phyloP scores from a whole-genome alignment of 352 stramenopile species.

The Globisporangium nunn region DNA sequence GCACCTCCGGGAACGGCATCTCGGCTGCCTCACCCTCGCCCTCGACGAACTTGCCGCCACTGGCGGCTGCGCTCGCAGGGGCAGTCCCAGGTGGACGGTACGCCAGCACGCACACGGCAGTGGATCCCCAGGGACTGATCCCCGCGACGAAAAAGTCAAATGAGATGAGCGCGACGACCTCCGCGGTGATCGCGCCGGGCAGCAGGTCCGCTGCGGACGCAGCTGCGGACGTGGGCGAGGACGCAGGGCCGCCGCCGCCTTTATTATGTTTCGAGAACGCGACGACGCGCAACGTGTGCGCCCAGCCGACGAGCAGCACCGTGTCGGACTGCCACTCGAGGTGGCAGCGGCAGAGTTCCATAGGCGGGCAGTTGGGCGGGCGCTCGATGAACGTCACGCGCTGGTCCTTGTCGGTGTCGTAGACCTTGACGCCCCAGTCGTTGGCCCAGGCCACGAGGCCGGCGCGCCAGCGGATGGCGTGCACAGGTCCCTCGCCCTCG shows the following conservation, averaged over 20 bases:
- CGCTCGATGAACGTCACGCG: conserved; percentile 81
- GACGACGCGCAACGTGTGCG: conserved; percentile 68
- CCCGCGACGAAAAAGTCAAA: conserved; percentile 84
- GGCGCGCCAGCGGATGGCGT: conserved; percentile 75
- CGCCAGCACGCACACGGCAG: conserved; percentile 57
- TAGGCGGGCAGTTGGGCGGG: conserved; percentile 66
- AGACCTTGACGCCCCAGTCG: conserved; percentile 84
- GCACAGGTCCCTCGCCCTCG: conserved; percentile 75
- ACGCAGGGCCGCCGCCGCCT: conserved; percentile 22
- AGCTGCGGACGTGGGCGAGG: conserved; percentile 14
- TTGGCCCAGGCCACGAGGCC: conserved; percentile 79
- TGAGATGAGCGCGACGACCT: conserved; percentile 65
- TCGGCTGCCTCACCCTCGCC: conserved; percentile 63
- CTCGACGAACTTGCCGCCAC: conserved; percentile 25
- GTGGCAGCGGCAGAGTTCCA: conserved; percentile 79
- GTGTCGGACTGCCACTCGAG: conserved; percentile 61
- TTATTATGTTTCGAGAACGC: conserved; percentile 38
- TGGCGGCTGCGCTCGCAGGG: neutral
- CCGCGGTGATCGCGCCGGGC: conserved; percentile 35
- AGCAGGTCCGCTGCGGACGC: conserved; percentile 12
- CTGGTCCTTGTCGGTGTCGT: conserved; percentile 64
- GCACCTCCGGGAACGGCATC: conserved; percentile 77
- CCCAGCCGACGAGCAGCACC: conserved; percentile 70
- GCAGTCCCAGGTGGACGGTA: conserved; percentile 51
- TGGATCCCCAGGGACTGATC: conserved; percentile 54